These are phyloP conservation scores for Cladosporium sp. DNA, from an alignment of 2,329 filamentous ascomycete species.

Conservation along the genomic window DNA sequence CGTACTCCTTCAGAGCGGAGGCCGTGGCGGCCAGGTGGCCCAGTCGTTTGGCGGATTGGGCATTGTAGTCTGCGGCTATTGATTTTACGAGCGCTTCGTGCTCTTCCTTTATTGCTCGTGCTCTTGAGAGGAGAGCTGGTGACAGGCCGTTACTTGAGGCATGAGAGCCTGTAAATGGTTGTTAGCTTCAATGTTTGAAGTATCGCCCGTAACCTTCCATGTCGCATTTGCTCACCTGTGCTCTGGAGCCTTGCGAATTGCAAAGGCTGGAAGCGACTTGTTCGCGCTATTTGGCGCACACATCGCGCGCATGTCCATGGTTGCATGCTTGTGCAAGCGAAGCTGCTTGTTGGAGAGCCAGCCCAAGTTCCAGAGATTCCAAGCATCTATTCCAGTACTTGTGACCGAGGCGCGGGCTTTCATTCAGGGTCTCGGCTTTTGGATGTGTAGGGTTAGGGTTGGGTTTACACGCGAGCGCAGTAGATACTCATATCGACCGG, in stretches of 20 bases:
- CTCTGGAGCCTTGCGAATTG: background rate
- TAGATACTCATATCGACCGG: no score
- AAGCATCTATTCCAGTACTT: no score
- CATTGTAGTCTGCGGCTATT: constrained; percentile 53
- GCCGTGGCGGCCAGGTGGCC: constrained; percentile 53
- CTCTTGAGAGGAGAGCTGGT: constrained; percentile 52
- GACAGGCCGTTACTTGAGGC: constrained; percentile 36
- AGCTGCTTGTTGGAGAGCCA: no score
- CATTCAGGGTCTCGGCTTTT: no score
- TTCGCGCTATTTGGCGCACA: constrained; percentile 3
- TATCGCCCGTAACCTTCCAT: background rate
- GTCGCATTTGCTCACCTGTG: background rate
- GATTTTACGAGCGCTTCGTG: constrained; percentile 50
- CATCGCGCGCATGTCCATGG: constrained; percentile 9
- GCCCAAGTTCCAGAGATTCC: no score
- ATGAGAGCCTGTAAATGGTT: background rate
- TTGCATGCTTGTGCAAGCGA: background rate
- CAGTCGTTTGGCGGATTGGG: constrained; percentile 52
- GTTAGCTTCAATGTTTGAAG: background rate
- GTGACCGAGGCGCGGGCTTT: no score
- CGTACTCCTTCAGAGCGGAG: constrained; percentile 53
- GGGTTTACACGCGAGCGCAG: no score
- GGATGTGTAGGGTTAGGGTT: no score
- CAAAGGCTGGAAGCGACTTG: constrained; percentile 3
- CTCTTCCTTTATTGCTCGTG: constrained; percentile 52